Conservation (phyloP, 2,329 filamentous ascomycete genomes). For the Cladosporium halotolerans region DNA sequence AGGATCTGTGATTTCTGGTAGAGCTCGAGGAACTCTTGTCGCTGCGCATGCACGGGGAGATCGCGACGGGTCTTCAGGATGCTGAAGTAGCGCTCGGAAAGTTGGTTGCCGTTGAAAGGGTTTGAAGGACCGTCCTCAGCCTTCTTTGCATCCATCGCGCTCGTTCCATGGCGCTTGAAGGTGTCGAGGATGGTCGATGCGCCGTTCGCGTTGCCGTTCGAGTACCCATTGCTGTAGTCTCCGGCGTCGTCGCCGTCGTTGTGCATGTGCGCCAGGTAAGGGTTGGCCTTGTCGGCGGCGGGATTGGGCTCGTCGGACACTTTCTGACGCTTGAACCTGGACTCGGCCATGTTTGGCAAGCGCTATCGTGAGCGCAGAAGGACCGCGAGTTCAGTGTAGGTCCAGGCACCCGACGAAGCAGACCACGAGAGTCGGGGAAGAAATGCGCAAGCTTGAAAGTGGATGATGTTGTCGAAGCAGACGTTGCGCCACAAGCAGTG, state of each 20-base stretch:
- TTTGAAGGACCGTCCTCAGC: slow-evolving; percentile 79
- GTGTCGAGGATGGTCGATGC: slow-evolving; percentile 43
- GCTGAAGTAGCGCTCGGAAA: slow-evolving; percentile 80
- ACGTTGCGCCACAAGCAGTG: slow-evolving; percentile 1
- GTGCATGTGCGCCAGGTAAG: slow-evolving; percentile 88
- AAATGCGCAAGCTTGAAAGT: neutral
- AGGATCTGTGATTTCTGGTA: slow-evolving; percentile 94
- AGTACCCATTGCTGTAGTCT: slow-evolving; percentile 28
- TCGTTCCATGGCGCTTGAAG: slow-evolving; percentile 75
- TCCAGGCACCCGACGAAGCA: neutral
- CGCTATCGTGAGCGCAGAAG: slow-evolving; percentile 1
- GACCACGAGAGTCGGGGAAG: neutral
- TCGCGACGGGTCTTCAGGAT: slow-evolving; percentile 80
- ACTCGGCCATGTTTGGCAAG: slow-evolving; percentile 10
- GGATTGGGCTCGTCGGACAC: slow-evolving; percentile 49
- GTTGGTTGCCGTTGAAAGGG: slow-evolving; percentile 71
- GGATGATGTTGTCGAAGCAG: slow-evolving; percentile 3
- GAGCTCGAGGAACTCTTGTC: slow-evolving; percentile 83
- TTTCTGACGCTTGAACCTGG: slow-evolving; percentile 43
- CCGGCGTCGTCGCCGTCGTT: slow-evolving; percentile 41
- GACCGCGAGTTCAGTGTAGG: neutral
- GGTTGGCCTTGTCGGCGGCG: slow-evolving; percentile 59
- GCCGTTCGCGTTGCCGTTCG: slow-evolving; percentile 28
- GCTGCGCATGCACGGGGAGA: slow-evolving; percentile 86
- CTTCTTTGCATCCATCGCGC: slow-evolving; percentile 62